phyloP scores from a whole-genome alignment of 768 basidiomycete genomes.

The Cystofilobasidium macerans region DNA sequence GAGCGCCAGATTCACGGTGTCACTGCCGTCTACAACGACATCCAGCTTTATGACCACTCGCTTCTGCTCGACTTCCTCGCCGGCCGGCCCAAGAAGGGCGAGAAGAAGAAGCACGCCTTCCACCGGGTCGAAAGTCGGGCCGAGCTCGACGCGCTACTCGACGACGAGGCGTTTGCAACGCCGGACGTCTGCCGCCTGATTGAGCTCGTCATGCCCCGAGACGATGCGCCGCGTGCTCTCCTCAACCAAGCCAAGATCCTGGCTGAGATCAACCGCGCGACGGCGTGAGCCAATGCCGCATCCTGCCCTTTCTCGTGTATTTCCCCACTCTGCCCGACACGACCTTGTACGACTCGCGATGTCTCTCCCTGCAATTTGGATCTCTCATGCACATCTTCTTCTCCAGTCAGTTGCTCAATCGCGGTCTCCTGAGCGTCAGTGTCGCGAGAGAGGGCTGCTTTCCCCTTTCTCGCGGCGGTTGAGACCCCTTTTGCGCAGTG shows the following conservation, averaged over 20 bases:
- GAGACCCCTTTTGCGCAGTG: no score
- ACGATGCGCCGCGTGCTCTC: conserved; percentile 36
- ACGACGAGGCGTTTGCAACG: conserved; percentile 50
- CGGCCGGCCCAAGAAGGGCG: conserved; percentile 33
- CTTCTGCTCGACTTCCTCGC: conserved; percentile 45
- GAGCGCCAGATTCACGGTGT: conserved; percentile 56
- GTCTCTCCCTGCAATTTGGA: no score
- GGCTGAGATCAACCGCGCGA: conserved; percentile 29
- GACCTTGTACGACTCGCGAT: no score
- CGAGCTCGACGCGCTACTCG: conserved; percentile 59
- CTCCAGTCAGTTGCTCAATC: no score
- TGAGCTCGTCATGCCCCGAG: conserved; percentile 38
- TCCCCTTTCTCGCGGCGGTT: no score
- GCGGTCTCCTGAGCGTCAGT: no score
- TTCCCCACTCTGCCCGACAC: no score
- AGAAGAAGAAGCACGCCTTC: conserved; percentile 36
- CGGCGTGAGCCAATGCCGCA: not conserved
- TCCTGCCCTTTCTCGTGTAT: no score
- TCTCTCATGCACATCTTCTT: no score
- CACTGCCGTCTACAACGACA: conserved; percentile 60
- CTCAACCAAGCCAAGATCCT: conserved; percentile 39
- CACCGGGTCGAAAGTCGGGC: conserved; percentile 57
- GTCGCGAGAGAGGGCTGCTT: no score
- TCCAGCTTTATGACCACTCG: conserved; percentile 54
- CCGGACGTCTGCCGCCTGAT: conserved; percentile 49